These are phyloP conservation scores for Sphagnum fallax DNA, from an alignment of 228 moss, liverwort and hornwort species.

Conservation along the genomic window DNA sequence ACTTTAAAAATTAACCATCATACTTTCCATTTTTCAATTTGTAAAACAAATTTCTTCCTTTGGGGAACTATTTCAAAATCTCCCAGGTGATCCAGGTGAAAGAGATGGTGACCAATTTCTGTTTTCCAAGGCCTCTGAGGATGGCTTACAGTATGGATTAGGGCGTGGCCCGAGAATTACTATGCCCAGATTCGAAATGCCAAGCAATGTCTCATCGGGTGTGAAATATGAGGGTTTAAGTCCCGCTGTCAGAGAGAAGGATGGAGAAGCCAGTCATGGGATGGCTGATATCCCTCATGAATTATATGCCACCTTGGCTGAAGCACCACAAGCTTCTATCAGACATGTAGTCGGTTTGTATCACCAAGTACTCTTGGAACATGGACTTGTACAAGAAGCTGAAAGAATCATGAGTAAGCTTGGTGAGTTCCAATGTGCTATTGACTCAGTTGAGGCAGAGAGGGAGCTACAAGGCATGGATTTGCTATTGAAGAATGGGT, in stretches of 20 bases:
- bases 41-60: too few relatives aligned
- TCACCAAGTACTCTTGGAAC: constrained; percentile 22
- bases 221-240: too few relatives aligned
- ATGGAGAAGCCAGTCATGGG: too few relatives aligned
- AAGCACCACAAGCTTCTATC: constrained; percentile 24
- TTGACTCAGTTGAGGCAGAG: constrained; percentile 9
- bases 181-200: background rate
- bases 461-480: constrained; percentile 29
- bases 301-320: constrained; percentile 10
- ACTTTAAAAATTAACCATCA: background rate
- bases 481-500: constrained; percentile 32
- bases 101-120: constrained; percentile 38
- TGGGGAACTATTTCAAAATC: too few relatives aligned
- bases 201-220: background rate
- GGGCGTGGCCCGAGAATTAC: background rate
- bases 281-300: background rate
- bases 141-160: constrained; percentile 16
- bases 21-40: too few relatives aligned
- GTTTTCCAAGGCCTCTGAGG: constrained; percentile 32
- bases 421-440: constrained; percentile 3
- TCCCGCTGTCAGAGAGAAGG: background rate
- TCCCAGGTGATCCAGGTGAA: constrained; percentile 17
- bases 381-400: constrained; percentile 32
- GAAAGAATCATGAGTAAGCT: constrained; percentile 22
- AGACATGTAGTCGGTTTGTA: constrained; percentile 36